Conservation (phyloP, 2,329 filamentous ascomycete species). For the Alternaria consortialis region DNA sequence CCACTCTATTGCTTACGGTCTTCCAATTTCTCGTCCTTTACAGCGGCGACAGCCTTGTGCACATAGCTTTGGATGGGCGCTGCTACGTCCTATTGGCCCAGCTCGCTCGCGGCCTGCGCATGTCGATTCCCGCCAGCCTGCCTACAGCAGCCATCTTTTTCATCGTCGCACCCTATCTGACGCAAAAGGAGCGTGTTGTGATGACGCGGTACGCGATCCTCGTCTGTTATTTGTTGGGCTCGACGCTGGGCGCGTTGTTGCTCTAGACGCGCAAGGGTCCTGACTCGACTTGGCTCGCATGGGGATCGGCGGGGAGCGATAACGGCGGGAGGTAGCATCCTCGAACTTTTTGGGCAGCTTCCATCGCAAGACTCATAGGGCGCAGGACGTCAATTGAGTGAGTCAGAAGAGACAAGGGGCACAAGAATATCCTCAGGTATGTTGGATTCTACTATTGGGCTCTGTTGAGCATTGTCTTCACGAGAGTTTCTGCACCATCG, state of each 20-base stretch:
- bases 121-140: slow-evolving; percentile 30
- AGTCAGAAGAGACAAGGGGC: slow-evolving; percentile 9
- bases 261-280: slow-evolving; percentile 16
- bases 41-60: slow-evolving; percentile 15
- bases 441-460: not conserved
- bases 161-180: slow-evolving; percentile 30
- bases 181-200: slow-evolving; percentile 24
- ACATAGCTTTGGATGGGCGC: not conserved
- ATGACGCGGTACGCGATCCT: slow-evolving; percentile 31
- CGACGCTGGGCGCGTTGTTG: slow-evolving; percentile 30
- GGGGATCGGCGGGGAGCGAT: slow-evolving; percentile 24
- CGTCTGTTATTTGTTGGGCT: slow-evolving; percentile 35
- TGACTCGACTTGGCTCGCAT: slow-evolving; percentile 14
- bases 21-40: slow-evolving; percentile 32
- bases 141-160: slow-evolving; percentile 33
- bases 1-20: slow-evolving; percentile 18
- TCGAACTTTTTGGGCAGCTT: slow-evolving; percentile 12
- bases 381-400: slow-evolving; percentile 31
- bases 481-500: slow-evolving; percentile 1
- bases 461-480: not conserved
- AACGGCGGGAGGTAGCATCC: slow-evolving; percentile 24
- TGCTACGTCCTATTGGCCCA: slow-evolving; percentile 19
- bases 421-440: slow-evolving; percentile 16
- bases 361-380: slow-evolving; percentile 19
- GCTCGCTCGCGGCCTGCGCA: slow-evolving; percentile 29